Conservation (phyloP, 2,329 filamentous ascomycete genomes). For the Pleurostoma richardsiae region DNA sequence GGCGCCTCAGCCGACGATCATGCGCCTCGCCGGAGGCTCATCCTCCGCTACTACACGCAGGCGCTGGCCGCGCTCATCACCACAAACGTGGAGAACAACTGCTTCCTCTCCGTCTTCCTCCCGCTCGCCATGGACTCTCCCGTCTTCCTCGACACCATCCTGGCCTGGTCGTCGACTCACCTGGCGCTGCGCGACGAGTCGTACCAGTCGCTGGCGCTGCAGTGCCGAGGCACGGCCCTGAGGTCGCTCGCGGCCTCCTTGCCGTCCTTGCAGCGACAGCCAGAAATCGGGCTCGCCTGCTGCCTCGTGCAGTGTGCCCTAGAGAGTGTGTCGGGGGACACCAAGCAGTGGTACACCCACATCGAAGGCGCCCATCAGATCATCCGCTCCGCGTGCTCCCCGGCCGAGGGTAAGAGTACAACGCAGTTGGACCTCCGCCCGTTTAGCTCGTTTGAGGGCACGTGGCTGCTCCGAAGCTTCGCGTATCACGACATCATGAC, state of each 20-base stretch:
- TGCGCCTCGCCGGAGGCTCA: neutral
- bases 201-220: neutral
- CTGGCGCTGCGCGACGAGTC: neutral
- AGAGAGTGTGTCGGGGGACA: neutral
- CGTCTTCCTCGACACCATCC: neutral
- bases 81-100: neutral
- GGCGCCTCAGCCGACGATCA: neutral
- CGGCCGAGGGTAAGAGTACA: neutral
- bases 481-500: constrained; percentile 15
- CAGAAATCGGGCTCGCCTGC: neutral
- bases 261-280: neutral
- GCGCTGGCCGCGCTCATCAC: neutral
- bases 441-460: constrained; percentile 6
- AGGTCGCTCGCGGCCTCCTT: neutral
- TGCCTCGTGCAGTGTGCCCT: neutral
- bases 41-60: neutral
- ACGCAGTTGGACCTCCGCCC: neutral
- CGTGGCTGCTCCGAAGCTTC: constrained; percentile 14
- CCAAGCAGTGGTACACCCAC: constrained; percentile 1
- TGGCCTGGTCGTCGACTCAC: neutral
- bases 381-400: neutral
- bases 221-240: neutral
- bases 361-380: constrained; percentile 1
- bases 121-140: neutral
- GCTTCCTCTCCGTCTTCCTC: neutral